phyloP scores from a whole-genome alignment of 2,329 filamentous ascomycete species.

The Sphaerostilbella broomeana region DNA sequence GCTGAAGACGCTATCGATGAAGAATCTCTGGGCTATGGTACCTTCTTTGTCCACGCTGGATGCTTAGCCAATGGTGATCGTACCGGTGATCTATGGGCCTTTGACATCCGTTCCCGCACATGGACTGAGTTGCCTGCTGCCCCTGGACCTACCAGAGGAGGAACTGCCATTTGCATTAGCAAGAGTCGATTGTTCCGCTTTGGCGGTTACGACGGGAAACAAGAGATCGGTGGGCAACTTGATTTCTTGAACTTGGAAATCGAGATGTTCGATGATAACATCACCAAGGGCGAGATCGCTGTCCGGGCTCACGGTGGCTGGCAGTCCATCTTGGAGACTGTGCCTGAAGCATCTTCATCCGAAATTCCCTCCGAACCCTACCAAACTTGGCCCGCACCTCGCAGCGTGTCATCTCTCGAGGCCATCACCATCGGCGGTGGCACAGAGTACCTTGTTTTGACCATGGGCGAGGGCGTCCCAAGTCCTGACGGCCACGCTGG shows the following conservation, averaged over 20 bases:
- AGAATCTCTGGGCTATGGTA: conserved; percentile 56
- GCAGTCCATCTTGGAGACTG: conserved; percentile 43
- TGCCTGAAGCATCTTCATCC: conserved; percentile 26
- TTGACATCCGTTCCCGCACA: conserved; percentile 54
- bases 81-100: conserved; percentile 68
- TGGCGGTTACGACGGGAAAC: conserved; percentile 69
- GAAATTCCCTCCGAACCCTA: conserved; percentile 29
- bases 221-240: conserved; percentile 63
- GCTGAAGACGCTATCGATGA: conserved; percentile 54
- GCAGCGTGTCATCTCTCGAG: conserved; percentile 49
- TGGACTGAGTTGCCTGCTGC: conserved; percentile 66
- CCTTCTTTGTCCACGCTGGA: conserved; percentile 71
- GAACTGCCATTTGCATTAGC: conserved; percentile 58
- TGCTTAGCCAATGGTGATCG: conserved; percentile 58
- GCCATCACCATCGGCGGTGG: conserved; percentile 53
- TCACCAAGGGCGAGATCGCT: conserved; percentile 42
- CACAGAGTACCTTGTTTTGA: conserved; percentile 55
- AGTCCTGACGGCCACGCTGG: conserved; percentile 42
- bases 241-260: conserved; percentile 57
- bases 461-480: conserved; percentile 51
- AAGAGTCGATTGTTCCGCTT: conserved; percentile 66
- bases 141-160: conserved; percentile 59
- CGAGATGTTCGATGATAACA: conserved; percentile 48
- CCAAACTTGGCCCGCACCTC: conserved; percentile 44
- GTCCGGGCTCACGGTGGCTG: conserved; percentile 47